A percentile compares a stretch with the other conserved stretches of the same genome.
Conservation (phyloP, 345 rosid species). For the Boechera divaricarpa region DNA sequence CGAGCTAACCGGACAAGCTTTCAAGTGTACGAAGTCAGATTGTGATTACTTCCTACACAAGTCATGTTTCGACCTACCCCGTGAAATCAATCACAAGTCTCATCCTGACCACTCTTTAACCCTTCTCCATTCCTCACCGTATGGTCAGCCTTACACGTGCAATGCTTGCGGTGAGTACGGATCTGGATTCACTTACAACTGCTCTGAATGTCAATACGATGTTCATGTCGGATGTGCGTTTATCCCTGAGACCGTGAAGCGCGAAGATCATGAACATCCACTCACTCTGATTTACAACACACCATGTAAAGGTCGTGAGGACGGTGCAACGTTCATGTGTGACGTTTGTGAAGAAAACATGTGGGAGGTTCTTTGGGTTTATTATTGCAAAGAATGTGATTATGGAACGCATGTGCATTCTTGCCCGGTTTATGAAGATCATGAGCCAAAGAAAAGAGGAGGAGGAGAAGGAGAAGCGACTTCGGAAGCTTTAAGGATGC, state of each 20-base stretch:
- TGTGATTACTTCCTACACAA: constrained; percentile 43
- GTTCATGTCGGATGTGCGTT: constrained; percentile 42
- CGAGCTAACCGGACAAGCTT: constrained; percentile 29
- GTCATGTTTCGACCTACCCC: constrained; percentile 37
- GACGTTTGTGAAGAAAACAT: constrained; percentile 29
- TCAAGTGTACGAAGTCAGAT: constrained; percentile 33
- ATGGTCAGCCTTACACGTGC: constrained; percentile 20
- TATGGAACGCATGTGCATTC: constrained; percentile 41
- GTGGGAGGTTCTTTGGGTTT: constrained; percentile 29
- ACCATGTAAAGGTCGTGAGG: constrained; percentile 30
- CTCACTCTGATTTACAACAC: constrained; percentile 21
- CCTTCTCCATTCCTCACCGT: constrained; percentile 24
- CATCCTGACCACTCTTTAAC: constrained; percentile 31
- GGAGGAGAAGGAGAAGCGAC: neutral
- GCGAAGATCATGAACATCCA: constrained; percentile 29
- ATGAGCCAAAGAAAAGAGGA: neutral
- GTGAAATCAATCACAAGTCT: constrained; percentile 29
- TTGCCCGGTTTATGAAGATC: constrained; percentile 24
- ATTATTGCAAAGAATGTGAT: constrained; percentile 37
- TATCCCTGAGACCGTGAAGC: constrained; percentile 27
- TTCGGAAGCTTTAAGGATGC: neutral
- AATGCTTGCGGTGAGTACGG: constrained; percentile 36
- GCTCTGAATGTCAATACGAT: constrained; percentile 37
- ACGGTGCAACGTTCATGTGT: constrained; percentile 9
- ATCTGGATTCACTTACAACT: constrained; percentile 31